Base-by-base conservation (phyloP, 768 basidiomycete genomes). In the Lactarius sp. region DNA sequence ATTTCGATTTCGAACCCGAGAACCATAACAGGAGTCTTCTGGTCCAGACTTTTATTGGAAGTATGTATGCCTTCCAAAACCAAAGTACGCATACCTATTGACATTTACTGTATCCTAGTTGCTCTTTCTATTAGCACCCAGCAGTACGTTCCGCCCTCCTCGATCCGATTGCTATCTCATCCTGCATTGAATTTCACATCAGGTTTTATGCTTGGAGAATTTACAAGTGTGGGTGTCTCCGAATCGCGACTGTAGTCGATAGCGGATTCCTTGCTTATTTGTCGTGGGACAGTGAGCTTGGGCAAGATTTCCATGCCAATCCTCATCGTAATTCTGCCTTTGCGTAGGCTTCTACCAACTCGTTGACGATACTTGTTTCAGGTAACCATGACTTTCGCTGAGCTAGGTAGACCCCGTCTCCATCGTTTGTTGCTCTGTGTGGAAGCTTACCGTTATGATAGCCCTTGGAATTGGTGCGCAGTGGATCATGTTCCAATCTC, bases 161-260 rank as follows among this genome's bases (percentile, higher is more conserved):
- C 10, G 16, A 22, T 46, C 41, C 9, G 22, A 22, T n/a, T 34
- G 3, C 31, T 14, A 3, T 41, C 36, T 53, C 31, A 44, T 33
- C 59, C 10, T 37, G 6, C 31, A 14, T 37, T 36, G 4, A 39
- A 42, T 36, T 10, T 42, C 39, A 5, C 44, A 12, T 13, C 42
- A 60, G 59, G 41, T 60, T 60, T 36, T 60, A 60, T 13, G 59
- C 59, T 33, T 60, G 51, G 59, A 60, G 59, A 46, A 60, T 60
- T 22, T 60, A 60, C 31, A 8, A 27, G 2, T 27, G 59, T 60
- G 37, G 4, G 52, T 16, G 7, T 27, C 27, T 36, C 22, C 10
- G 16, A 16, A 22, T 33, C 9, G 16, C 33, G 18, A 44, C 12
- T 10, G 12, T 14, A 14, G 18, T 60, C 10, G 20, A 41, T 36